These are phyloP conservation scores for Leucocoprinus birnbaumii DNA, from an alignment of 768 basidiomycete species.

Conservation along the genomic window DNA sequence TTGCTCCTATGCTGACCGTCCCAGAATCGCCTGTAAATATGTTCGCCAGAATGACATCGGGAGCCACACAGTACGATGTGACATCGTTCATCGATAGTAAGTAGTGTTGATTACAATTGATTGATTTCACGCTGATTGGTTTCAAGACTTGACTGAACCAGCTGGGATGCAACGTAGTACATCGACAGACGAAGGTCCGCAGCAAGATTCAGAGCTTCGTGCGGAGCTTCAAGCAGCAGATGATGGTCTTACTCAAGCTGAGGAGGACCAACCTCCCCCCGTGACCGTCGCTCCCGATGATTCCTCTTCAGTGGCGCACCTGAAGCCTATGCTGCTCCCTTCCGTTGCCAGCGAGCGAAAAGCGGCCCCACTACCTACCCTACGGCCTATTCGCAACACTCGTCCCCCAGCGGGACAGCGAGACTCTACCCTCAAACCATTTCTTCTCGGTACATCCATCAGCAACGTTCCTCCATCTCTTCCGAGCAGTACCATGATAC, in stretches of 20 bases:
- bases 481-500: conserved; percentile 21
- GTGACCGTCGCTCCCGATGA: too few relatives aligned
- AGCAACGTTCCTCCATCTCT: conserved; percentile 20
- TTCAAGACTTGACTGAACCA: conserved; percentile 9
- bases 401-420: not conserved
- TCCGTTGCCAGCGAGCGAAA: conserved; percentile 13
- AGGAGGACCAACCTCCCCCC: too few relatives aligned
- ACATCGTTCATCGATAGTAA: conserved; percentile 68
- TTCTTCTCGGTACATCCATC: conserved; percentile 31
- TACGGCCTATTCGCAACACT: not conserved
- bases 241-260: too few relatives aligned
- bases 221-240: not conserved
- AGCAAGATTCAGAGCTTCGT: not conserved
- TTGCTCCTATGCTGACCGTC: conserved; percentile 1
- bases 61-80: conserved; percentile 61
- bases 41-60: conserved; percentile 32
- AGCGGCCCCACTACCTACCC: not conserved
- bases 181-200: not conserved
- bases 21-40: conserved; percentile 15
- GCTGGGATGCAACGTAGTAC: not conserved
- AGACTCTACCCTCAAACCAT: conserved; percentile 24
- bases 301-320: not conserved
- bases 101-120: conserved; percentile 12
- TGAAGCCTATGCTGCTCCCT: conserved; percentile 26
- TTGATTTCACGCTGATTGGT: not conserved